Evolutionary conservation across 2,329 filamentous ascomycete genomes (phyloP).

Genomic region (Hymenoscyphus albidus): DNA sequence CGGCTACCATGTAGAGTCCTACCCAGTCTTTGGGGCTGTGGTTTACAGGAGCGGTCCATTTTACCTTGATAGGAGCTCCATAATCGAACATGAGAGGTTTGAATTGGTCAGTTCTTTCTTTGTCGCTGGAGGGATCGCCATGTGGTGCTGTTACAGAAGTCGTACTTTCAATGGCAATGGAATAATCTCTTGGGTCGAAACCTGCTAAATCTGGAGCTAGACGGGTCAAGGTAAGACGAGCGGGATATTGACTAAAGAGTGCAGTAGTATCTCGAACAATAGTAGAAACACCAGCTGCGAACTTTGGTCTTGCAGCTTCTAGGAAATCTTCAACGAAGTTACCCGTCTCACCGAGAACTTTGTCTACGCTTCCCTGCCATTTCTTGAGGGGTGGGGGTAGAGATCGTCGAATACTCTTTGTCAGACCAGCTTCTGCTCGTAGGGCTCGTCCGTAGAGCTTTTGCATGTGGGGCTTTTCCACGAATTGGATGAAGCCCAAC

Average conservation of each 20-base stretch:
- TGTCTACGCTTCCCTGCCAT: conserved; percentile 83
- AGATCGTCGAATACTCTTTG: conserved; percentile 84
- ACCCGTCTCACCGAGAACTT: conserved; percentile 77
- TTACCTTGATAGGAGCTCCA: conserved; percentile 82
- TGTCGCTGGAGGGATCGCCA: conserved; percentile 61
- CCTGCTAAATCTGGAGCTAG: conserved; percentile 77
- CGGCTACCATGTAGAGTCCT: conserved; percentile 90
- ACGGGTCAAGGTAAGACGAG: conserved; percentile 76
- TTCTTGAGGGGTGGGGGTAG: conserved; percentile 78
- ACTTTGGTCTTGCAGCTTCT: conserved; percentile 77
- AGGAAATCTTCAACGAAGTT: conserved; percentile 90
- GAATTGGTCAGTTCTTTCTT: conserved; percentile 62
- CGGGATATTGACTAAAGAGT: conserved; percentile 84
- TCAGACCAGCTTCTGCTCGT: conserved; percentile 82
- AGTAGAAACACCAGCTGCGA: conserved; percentile 79
- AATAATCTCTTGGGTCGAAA: conserved; percentile 75
- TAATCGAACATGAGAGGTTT: conserved; percentile 82
- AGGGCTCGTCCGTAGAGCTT: conserved; percentile 88
- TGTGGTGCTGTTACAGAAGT: conserved; percentile 48
- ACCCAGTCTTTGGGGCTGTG: conserved; percentile 95
- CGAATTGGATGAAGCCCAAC: conserved; percentile 82
- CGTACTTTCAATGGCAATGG: conserved; percentile 68
- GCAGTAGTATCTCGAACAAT: conserved; percentile 85
- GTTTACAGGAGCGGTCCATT: conserved; percentile 82
- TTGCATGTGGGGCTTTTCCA: conserved; percentile 97